A percentile compares a stretch with the other conserved stretches of the same genome.
These are phyloP conservation scores for Brasenia schreberi DNA, from an alignment of 164 flowering plant genomes.

Conservation along the genomic window DNA sequence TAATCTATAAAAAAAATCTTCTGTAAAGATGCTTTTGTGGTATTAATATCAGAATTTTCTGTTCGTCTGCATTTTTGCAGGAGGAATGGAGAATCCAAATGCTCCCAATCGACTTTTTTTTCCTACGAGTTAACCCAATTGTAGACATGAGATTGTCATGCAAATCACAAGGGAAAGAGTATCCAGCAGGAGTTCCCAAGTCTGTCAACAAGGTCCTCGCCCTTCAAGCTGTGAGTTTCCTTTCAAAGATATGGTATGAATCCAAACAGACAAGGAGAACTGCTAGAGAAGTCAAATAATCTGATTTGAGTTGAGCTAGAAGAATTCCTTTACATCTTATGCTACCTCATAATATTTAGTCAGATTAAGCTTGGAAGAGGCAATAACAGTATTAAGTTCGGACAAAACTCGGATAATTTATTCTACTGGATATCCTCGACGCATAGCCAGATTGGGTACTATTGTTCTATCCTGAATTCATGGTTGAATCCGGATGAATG, in stretches of 20 bases:
- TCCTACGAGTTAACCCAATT: slow-evolving; percentile 44
- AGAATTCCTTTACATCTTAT: no score
- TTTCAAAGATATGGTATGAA: neutral
- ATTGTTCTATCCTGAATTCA: no score
- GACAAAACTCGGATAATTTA: no score
- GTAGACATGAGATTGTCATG: slow-evolving; percentile 59
- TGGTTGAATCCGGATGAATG: no score
- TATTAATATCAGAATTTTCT: neutral
- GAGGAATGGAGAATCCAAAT: slow-evolving; percentile 83
- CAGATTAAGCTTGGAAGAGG: no score
- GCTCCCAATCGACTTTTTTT: slow-evolving; percentile 60
- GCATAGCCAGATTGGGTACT: no score
- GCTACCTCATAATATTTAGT: no score
- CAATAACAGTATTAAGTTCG: no score
- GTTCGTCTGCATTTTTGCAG: slow-evolving; percentile 19
- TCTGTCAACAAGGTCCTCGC: slow-evolving; percentile 45
- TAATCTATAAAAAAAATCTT: neutral
- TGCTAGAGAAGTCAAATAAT: no score
- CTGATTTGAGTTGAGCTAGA: no score
- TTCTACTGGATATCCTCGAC: no score
- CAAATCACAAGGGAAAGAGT: slow-evolving; percentile 38
- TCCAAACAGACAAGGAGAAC: no score
- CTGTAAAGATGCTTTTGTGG: neutral
- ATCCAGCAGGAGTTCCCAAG: slow-evolving; percentile 57
- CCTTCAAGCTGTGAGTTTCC: slow-evolving; percentile 53